phyloP scores from a whole-genome alignment of 345 rosid genomes.

The Fremontodendron californicum region DNA sequence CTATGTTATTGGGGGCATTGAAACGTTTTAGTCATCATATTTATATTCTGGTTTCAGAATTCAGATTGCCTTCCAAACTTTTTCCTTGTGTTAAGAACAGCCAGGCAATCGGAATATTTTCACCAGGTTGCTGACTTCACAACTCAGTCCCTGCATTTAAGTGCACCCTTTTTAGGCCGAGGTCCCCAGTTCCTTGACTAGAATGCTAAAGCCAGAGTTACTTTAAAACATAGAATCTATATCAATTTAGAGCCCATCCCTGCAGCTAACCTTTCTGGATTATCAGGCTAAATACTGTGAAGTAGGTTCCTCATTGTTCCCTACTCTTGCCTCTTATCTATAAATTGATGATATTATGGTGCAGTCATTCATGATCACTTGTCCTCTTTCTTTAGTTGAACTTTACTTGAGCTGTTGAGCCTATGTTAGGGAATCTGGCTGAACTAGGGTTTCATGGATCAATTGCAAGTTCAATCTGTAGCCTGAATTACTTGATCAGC shows the following conservation, averaged over 20 bases:
- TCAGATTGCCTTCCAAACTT: too few relatives aligned
- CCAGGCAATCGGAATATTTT: too few relatives aligned
- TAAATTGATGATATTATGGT: not conserved
- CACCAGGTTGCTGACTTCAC: not conserved
- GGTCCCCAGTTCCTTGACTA: not conserved
- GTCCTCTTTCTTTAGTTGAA: not conserved
- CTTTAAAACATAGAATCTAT: not conserved
- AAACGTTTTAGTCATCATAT: too few relatives aligned
- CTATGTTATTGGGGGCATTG: too few relatives aligned
- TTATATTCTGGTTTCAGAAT: too few relatives aligned
- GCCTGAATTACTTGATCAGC: not conserved
- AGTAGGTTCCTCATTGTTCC: not conserved
- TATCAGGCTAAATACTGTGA: not conserved
- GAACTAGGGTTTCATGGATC: not conserved
- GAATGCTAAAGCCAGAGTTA: not conserved
- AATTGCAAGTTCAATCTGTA: not conserved
- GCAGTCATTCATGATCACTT: slow-evolving; percentile 5
- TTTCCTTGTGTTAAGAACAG: too few relatives aligned
- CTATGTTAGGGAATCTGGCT: not conserved
- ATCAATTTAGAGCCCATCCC: not conserved
- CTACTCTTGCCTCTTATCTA: not conserved
- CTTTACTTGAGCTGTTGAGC: not conserved
- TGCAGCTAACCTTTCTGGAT: not conserved
- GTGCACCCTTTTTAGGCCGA: not conserved
- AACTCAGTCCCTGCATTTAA: not conserved